phyloP scores from a whole-genome alignment of 2,329 filamentous ascomycete species.

The Xylaria sp. region DNA sequence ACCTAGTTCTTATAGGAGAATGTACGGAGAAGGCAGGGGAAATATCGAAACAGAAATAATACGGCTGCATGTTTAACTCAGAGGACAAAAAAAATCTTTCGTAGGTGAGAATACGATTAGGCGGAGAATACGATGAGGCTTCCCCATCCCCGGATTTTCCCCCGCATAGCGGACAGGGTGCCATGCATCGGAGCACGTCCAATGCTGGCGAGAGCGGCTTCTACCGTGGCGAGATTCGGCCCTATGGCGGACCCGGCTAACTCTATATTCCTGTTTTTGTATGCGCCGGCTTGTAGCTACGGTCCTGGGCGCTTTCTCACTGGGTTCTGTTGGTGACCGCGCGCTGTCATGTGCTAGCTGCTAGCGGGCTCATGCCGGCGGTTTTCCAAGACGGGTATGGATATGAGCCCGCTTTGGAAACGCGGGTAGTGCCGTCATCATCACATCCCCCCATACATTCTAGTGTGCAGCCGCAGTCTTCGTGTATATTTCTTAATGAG shows the following conservation, averaged over 20 bases:
- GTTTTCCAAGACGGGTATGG: slow-evolving; percentile 1
- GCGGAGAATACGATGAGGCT: not conserved
- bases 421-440: slow-evolving; percentile 1
- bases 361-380: not conserved
- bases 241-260: slow-evolving; percentile 26
- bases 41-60: not conserved
- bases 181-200: slow-evolving; percentile 3
- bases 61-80: not conserved
- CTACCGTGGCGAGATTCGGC: slow-evolving; percentile 29
- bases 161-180: slow-evolving; percentile 17
- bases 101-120: not conserved
- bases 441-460: not conserved
- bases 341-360: not conserved
- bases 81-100: too few relatives aligned
- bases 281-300: not conserved
- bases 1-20: not conserved
- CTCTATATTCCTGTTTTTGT: not conserved
- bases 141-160: slow-evolving; percentile 29
- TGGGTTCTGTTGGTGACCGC: slow-evolving; percentile 7
- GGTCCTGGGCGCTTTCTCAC: slow-evolving; percentile 1
- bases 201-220: slow-evolving; percentile 19
- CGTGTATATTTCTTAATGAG: not conserved
- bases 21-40: not conserved
- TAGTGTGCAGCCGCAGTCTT: not conserved
- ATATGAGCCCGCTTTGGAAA: not conserved